Conservation (phyloP, 2,329 filamentous ascomycete species). For the Juglanconis juglandina region DNA sequence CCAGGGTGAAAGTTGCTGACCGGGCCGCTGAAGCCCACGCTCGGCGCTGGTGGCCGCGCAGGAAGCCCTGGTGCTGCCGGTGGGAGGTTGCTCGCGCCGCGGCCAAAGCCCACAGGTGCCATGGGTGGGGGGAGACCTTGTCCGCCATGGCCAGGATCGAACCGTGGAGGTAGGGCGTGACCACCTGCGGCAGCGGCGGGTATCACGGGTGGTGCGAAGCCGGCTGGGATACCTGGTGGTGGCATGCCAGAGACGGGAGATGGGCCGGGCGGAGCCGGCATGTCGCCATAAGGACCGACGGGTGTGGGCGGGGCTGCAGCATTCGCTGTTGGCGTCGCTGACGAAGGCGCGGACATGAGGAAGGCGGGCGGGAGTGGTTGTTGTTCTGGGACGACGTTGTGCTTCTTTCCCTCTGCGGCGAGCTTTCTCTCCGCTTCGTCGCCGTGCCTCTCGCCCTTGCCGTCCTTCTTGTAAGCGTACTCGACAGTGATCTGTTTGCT, state of each 20-base stretch:
- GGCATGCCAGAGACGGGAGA: slow-evolving; percentile 23
- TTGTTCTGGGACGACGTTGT: slow-evolving; percentile 81
- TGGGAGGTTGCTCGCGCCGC: slow-evolving; percentile 37
- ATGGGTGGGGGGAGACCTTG: slow-evolving; percentile 11
- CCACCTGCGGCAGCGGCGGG: slow-evolving; percentile 27
- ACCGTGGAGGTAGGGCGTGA: slow-evolving; percentile 21
- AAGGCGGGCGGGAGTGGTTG: slow-evolving; percentile 74
- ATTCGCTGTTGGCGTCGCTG: slow-evolving; percentile 20
- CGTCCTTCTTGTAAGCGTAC: slow-evolving; percentile 99
- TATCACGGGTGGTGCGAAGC: slow-evolving; percentile 31
- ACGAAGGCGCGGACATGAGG: slow-evolving; percentile 42
- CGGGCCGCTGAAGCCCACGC: slow-evolving; percentile 43
- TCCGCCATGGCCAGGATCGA: slow-evolving; percentile 8
- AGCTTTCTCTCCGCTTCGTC: slow-evolving; percentile 90
- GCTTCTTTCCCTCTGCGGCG: slow-evolving; percentile 86
- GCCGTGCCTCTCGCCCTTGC: slow-evolving; percentile 92
- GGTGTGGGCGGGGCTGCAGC: slow-evolving; percentile 23
- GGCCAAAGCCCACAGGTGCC: slow-evolving; percentile 19
- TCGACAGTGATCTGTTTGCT: slow-evolving; percentile 96
- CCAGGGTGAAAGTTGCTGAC: slow-evolving; percentile 45
- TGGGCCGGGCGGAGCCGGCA: slow-evolving; percentile 17
- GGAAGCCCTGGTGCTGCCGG: slow-evolving; percentile 49
- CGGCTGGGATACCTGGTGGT: slow-evolving; percentile 29
- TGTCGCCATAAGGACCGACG: slow-evolving; percentile 19
- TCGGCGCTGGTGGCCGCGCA: slow-evolving; percentile 46